Base-by-base conservation (phyloP, 352 stramenopile species). In the Globisporangium echinulatum region DNA sequence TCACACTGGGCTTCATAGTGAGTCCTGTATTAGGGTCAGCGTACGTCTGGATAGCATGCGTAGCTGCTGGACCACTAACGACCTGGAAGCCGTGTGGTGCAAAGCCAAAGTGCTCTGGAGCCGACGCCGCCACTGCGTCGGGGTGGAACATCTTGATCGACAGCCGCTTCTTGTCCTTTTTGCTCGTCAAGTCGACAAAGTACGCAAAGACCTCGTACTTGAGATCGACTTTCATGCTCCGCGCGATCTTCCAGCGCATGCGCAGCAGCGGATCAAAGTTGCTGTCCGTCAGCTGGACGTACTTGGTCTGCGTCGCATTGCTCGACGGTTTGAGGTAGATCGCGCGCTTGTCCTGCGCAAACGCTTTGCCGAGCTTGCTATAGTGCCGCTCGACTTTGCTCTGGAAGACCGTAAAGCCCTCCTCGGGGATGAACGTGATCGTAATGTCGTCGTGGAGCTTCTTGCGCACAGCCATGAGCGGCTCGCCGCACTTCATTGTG, bases 191-290 rank as follows among this genome's bases (percentile, higher is more conserved):
- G 68, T 90, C 80, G 52, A 87, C 71, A 66, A 90, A 90, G 62
- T 90, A 90, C 61, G 78, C 85, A 59, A 90, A 90, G 5, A 90
- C 70, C 51, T 90, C 80, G 66, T 87, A 90, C 71, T 88, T 90
- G 54, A 90, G 77, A 51, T 90, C 80, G 36, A 81, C 75, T 62
- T 90, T 90, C 77, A 87, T 90, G 42, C 75, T 87, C 39, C 79
- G 77, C 43, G 78, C 73, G n/a, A 90, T 75, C 72, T 88, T 88
- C 80, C 80, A 90, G 51, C 80, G 80, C 68, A 82, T 74, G 39
- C 78, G 74, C 61, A 90, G 63, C 54, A 84, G 63, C 17, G 76
- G 68, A 51, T 86, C 78, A 54, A 90, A 90, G 63, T 90, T 90
- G 40, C 88, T 78, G 40, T 83, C 78, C 13, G 76, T 87, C 33